Evolutionary conservation across 768 basidiomycete genomes (phyloP).

Genomic region (Mycena galericulata): DNA sequence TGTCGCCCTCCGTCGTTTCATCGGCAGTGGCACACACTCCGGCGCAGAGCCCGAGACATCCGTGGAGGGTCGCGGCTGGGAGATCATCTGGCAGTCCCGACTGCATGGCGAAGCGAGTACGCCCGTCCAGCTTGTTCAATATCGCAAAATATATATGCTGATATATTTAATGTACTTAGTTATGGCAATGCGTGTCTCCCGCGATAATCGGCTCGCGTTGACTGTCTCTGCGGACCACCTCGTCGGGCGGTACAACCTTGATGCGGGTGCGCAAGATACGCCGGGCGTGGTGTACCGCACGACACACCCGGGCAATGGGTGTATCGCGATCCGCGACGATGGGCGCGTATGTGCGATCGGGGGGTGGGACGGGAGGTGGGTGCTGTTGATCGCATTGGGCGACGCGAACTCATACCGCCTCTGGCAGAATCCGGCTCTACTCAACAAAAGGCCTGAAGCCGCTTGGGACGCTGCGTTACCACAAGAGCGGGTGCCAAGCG

Average conservation of each 20-base stretch:
- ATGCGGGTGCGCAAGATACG: constrained; percentile 42
- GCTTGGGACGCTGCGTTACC: constrained; percentile 87
- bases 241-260: constrained; percentile 71
- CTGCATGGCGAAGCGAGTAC: constrained; percentile 80
- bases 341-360: constrained; percentile 88
- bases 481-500: constrained; percentile 82
- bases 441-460: constrained; percentile 84
- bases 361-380: constrained; percentile 95
- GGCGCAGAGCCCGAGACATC: constrained; percentile 57
- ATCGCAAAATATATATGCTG: background rate
- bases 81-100: constrained; percentile 72
- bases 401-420: background rate
- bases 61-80: constrained; percentile 82
- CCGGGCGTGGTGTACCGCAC: constrained; percentile 61
- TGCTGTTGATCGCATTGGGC: constrained; percentile 13
- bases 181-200: constrained; percentile 86
- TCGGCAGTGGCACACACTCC: constrained; percentile 30
- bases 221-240: constrained; percentile 91
- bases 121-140: constrained; percentile 33
- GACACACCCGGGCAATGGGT: constrained; percentile 84
- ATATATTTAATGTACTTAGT: constrained; percentile 65
- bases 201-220: constrained; percentile 68
- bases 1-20: constrained; percentile 76
- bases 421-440: constrained; percentile 85
- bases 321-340: constrained; percentile 80